phyloP scores from a whole-genome alignment of 371 early-diverging fungal species.

The Rhizopus stolonifer region DNA sequence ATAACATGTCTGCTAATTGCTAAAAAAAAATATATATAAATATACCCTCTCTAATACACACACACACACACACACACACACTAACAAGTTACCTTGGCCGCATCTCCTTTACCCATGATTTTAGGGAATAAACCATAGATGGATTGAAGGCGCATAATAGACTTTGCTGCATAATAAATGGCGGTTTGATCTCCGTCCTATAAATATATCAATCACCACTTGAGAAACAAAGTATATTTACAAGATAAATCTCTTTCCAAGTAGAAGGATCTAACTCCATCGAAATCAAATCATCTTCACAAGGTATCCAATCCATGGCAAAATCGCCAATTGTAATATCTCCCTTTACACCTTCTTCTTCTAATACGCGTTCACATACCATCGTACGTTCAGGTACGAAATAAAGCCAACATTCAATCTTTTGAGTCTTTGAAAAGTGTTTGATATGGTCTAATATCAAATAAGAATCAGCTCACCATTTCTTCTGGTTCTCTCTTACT shows the following conservation, averaged over 20 bases:
- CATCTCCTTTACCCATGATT: constrained; percentile 88
- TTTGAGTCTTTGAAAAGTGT: constrained; percentile 29
- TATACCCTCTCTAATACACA: not conserved
- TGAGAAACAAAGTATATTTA: constrained; percentile 17
- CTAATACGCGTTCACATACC: constrained; percentile 84
- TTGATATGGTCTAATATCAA: constrained; percentile 50
- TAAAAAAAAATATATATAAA: constrained; percentile 13
- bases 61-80: too few species aligned
- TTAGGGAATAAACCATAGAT: constrained; percentile 86
- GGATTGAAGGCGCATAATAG: constrained; percentile 85
- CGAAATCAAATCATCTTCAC: constrained; percentile 89
- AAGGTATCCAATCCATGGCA: constrained; percentile 86
- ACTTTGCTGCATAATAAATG: constrained; percentile 77
- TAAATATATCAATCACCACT: not conserved
- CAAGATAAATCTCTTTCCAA: constrained; percentile 82
- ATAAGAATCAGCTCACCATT: too few species aligned
- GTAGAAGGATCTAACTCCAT: constrained; percentile 77
- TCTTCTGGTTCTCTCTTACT: too few species aligned
- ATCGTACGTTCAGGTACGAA: constrained; percentile 88
- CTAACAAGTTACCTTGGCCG: constrained; percentile 74
- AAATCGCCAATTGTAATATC: constrained; percentile 84
- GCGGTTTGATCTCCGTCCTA: constrained; percentile 84
- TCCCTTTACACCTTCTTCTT: constrained; percentile 89
- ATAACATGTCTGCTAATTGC: constrained; percentile 76
- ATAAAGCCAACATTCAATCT: constrained; percentile 68